Conservation (phyloP, 345 rosid genomes). For the Eucalyptus guilfoylei region DNA sequence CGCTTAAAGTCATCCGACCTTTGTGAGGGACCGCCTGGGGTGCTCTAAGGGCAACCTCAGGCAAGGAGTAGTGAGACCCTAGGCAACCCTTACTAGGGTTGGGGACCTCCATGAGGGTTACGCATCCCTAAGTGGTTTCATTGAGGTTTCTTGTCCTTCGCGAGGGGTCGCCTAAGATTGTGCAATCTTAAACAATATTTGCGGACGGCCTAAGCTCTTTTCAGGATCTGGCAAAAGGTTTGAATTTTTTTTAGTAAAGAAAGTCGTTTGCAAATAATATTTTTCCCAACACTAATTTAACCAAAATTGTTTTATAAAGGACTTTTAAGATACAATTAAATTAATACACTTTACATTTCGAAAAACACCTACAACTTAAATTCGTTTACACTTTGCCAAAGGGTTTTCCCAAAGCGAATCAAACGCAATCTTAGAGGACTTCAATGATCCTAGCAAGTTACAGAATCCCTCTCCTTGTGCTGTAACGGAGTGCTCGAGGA, state of each 20-base stretch:
- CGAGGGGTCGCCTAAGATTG: neutral
- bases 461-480: neutral
- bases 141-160: neutral
- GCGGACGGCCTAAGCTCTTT: neutral
- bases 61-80: neutral
- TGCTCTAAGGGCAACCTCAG: no score
- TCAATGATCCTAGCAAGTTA: neutral
- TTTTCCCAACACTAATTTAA: neutral
- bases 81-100: neutral
- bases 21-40: neutral
- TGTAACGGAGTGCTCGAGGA: neutral
- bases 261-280: neutral
- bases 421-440: neutral
- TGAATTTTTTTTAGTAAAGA: neutral
- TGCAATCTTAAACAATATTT: neutral
- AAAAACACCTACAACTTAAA: neutral
- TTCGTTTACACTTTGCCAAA: neutral
- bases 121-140: neutral
- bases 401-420: neutral
- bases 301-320: neutral
- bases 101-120: neutral
- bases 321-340: no score
- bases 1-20: neutral
- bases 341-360: no score
- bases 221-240: fast-evolving